Evolutionary conservation across 768 basidiomycete species (phyloP).

Genomic region (Ramaria sp.): DNA sequence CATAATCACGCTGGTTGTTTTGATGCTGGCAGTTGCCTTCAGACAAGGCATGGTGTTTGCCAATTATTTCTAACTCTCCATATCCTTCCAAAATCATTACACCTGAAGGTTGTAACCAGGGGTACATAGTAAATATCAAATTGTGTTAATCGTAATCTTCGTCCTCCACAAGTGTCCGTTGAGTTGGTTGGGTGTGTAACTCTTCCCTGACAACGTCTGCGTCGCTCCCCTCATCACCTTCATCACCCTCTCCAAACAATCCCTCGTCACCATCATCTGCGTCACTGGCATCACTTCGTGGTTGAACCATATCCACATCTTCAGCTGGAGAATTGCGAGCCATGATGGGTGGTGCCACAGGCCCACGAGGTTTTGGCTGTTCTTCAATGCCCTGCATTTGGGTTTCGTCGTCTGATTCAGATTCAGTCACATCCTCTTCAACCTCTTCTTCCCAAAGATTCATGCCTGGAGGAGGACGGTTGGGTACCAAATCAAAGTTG

Average conservation of each 20-base stretch:
- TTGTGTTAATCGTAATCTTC: conserved; percentile 71
- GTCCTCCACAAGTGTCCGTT: conserved; percentile 75
- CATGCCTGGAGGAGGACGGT: conserved; percentile 69
- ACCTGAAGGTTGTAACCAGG: background rate
- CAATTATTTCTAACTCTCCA: background rate
- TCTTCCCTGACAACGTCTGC: conserved; percentile 77
- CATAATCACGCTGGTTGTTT: conserved; percentile 18
- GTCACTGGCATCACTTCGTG: conserved; percentile 51
- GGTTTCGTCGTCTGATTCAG: conserved; percentile 52
- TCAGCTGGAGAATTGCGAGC: conserved; percentile 5
- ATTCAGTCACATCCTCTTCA: conserved; percentile 67
- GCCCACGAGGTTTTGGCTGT: conserved; percentile 53
- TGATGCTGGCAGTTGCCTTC: conserved; percentile 16
- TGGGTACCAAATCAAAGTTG: conserved; percentile 81
- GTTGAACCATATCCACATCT: conserved; percentile 56
- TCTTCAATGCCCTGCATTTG: conserved; percentile 36
- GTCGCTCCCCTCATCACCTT: conserved; percentile 46
- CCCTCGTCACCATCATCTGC: conserved; percentile 66
- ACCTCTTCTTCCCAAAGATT: conserved; percentile 72
- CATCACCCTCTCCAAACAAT: conserved; percentile 70
- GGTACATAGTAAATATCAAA: background rate
- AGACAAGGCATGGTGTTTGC: background rate
- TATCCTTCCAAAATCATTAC: too few species aligned
- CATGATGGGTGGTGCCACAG: conserved; percentile 19
- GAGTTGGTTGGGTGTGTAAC: conserved; percentile 33